Conservation (phyloP, 768 basidiomycete species). For the Auriscalpium orientale region DNA sequence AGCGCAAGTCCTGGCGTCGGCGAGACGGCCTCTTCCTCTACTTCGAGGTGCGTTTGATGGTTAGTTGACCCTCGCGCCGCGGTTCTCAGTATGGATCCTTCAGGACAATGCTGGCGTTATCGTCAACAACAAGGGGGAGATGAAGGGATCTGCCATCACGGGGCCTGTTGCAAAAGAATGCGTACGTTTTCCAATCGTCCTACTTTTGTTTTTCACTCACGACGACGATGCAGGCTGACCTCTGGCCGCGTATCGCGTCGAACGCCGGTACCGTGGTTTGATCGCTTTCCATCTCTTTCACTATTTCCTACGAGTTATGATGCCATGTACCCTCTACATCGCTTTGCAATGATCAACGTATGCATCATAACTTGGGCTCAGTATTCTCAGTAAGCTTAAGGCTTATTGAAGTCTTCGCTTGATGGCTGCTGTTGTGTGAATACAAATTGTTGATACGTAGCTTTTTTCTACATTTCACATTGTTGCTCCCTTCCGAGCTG, state of each 20-base stretch:
- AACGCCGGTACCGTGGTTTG: constrained; percentile 98
- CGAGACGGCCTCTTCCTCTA: constrained; percentile 98
- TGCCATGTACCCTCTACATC: too few species aligned
- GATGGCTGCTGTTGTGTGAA: too few species aligned
- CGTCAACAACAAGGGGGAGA: constrained; percentile 98
- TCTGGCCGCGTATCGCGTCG: constrained; percentile 99
- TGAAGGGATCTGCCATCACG: constrained; percentile 98
- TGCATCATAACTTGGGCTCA: too few species aligned
- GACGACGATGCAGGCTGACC: constrained; percentile 60
- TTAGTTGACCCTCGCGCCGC: too few species aligned
- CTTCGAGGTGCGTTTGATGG: constrained; percentile 61
- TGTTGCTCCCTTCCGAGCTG: too few species aligned
- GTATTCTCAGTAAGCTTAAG: too few species aligned
- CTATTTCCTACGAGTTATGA: constrained; percentile 13
- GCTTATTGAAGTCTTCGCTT: too few species aligned
- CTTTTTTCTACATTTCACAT: too few species aligned
- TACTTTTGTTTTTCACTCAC: neutral
- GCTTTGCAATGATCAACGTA: too few species aligned
- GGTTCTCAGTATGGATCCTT: neutral
- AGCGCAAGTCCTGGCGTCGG: constrained; percentile 97
- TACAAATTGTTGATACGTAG: too few species aligned
- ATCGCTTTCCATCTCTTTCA: constrained; percentile 21
- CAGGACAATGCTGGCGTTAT: constrained; percentile 96
- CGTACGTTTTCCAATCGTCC: constrained; percentile 39
- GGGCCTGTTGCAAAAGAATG: constrained; percentile 99